phyloP scores from a whole-genome alignment of 169 alveolate genomes.

The Neospora caninum region DNA sequence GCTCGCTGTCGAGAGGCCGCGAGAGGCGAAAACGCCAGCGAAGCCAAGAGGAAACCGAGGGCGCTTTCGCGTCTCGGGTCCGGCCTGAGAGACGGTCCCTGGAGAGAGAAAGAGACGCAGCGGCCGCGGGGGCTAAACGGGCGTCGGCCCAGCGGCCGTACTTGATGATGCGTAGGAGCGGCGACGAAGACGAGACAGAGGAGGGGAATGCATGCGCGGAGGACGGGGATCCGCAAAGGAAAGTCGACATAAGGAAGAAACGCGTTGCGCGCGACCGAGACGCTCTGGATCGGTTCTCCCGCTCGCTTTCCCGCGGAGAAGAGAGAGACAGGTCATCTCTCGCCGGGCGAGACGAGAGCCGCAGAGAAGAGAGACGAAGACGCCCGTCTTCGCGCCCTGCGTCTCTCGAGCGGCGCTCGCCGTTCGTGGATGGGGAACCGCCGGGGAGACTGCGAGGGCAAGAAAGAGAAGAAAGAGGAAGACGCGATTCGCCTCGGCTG shows the following conservation, averaged over 20 bases:
- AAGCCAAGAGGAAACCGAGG: not conserved
- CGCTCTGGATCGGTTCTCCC: not conserved
- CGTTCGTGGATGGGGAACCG: not conserved
- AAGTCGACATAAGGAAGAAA: not conserved
- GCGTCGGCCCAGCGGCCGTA: not conserved
- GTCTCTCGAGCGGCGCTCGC: not conserved
- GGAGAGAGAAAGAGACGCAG: not conserved
- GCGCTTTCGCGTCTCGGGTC: too few relatives aligned
- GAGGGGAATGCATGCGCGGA: not conserved
- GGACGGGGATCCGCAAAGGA: not conserved
- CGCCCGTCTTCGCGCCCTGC: not conserved
- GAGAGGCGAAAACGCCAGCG: not conserved
- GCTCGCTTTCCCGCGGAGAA: not conserved
- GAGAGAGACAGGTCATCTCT: not conserved
- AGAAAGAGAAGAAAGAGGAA: not conserved
- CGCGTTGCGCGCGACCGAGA: not conserved
- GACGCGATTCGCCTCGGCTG: not conserved
- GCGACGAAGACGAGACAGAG: not conserved
- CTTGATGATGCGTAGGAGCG: not conserved
- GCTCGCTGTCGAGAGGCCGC: not conserved
- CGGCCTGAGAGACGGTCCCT: not conserved
- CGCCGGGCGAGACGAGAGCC: not conserved
- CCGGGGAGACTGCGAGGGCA: not conserved
- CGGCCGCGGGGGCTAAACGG: not conserved
- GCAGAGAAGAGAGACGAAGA: slow-evolving; percentile 8